Evolutionary conservation across 2,329 filamentous ascomycete genomes (phyloP), one percentile per base, ranked within the genome.

Genomic region (Neodidymelliopsis sp.): DNA sequence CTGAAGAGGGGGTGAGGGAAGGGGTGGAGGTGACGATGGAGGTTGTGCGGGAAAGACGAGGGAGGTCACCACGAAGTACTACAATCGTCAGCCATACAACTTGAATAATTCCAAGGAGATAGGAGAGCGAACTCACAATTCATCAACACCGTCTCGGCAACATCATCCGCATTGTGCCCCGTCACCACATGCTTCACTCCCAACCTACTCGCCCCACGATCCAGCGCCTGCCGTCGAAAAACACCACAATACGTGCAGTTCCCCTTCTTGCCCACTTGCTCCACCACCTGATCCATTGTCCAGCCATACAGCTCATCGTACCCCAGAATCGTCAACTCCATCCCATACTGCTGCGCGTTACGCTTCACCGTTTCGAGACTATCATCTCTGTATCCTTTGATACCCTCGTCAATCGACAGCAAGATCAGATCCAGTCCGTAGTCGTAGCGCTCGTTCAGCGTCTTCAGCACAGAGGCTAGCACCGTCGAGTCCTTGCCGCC

Each of bases 171-270:
- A 69, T 99, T 99, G 74, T 99, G 94, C 2, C 94, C 94, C 0
- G 94, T 99, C 13, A 99, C 91, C 4, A 99, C 92, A 74, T 99
- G 94, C 62, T 85, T 86, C 64, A 99, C 96, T 1, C 85, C 87
- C 47, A 99, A 76, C 72, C 89, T 87, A 63, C 91, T 92, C 4
- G 94, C 91, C 13, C 94, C 94, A 7, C 94, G 85, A 71, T 99
- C 94, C 24, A 99, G 80, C 2, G 94, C 94, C 76, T 99, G 94
- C 49, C 95, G 83, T 43, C 94, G 82, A 70, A 99, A 99, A 13
- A 99, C 94, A 11, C 94, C 94, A 67, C 94, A 99, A 68, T 99
- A 99, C 22, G 95, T 99, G 81, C 94, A 99, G 74, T 99, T 99
- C 22, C 93, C 92, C 74, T 97, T 97, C 77, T 97, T 97, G 11